Evolutionary conservation across 306 rosid species (phyloP).

Genomic region (Fragaria nilgerrensis): DNA sequence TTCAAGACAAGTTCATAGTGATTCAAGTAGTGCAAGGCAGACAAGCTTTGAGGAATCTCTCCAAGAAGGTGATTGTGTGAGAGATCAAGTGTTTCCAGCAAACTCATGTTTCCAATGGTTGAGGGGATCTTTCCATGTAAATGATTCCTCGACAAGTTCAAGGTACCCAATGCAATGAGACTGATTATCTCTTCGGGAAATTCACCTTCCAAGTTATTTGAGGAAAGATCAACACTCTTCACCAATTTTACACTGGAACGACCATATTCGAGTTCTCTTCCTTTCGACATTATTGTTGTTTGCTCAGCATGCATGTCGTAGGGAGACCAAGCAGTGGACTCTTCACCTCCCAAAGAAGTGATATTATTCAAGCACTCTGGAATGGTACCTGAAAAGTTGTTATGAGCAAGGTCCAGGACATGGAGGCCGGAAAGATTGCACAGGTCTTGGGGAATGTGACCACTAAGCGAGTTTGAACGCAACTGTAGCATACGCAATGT

Average conservation of each 20-base stretch:
- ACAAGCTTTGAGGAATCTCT: conserved; percentile 14
- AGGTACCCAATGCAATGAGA: not conserved
- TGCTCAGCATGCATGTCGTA: not conserved
- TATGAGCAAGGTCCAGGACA: not conserved
- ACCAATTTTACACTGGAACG: not conserved
- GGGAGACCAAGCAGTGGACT: not conserved
- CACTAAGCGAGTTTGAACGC: not conserved
- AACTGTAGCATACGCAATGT: not conserved
- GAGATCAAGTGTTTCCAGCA: conserved; percentile 10
- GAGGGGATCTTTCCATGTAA: conserved; percentile 15
- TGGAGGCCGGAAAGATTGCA: not conserved
- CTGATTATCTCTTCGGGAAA: conserved; percentile 12
- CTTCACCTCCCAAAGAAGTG: not conserved
- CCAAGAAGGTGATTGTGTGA: conserved; percentile 13
- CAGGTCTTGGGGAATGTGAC: not conserved
- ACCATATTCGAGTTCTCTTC: conserved; percentile 6
- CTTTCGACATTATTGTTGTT: conserved; percentile 10
- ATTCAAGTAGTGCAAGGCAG: not conserved
- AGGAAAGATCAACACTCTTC: conserved; percentile 13
- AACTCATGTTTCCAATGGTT: conserved; percentile 6
- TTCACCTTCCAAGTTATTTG: not conserved
- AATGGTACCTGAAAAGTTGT: conserved; percentile 1
- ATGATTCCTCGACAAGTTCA: conserved; percentile 20
- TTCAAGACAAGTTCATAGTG: conserved; percentile 22
- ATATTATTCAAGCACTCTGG: conserved; percentile 17